Base-by-base conservation (phyloP, 228 moss, liverwort and hornwort genomes). In the Sphagnum magellanicum region DNA sequence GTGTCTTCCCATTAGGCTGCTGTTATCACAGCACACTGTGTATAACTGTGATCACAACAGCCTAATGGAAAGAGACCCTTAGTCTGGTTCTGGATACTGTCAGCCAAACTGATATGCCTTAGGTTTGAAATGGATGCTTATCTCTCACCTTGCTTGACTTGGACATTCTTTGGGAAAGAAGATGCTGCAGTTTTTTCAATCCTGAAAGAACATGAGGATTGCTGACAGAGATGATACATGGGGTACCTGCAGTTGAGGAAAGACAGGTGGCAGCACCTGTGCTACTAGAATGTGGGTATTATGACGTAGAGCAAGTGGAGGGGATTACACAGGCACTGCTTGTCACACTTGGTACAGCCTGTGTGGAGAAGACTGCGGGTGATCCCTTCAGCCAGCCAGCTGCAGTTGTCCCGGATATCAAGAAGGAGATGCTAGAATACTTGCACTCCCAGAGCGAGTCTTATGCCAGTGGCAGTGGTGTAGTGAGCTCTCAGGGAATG, bases 331-430 rank as follows among this genome's bases (percentile, higher is more conserved):
- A 91, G 63, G 78, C 77, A 59, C 80, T 96, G 53, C 93, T 96
- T 68, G 78, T 87, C 63, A 79, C 96, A 66, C 75, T 96, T 76
- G 93, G 86, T 74, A 83, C 89, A 12, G 91, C 93, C 3, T 89
- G 83, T 74, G 86, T 96, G 71, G 93, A 93, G 72, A 96, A 93
- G 74, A 91, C 96, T 65, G 79, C 91, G 13, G 96, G 93, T 62
- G 83, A 81, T 72, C 81, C 84, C 17, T 93, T 92, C 71, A 91
- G 76, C 72, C 78, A 72, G 69, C 88, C 87, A 59, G 84, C 72
- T 50, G 78, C 88, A 17, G 87, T 85, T 59, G 81, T 88, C 60
- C 86, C 82, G 0, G 96, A 85, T 52, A 88, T 96, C 65, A 93
- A 90, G 64, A 91, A 82, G 71, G 93, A 93, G 61, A 80, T 96